A percentile compares a stretch with the other conserved stretches of the same genome.
These are phyloP conservation scores for Mortierella hygrophila DNA, from an alignment of 192 early-diverging fungal species.

Conservation along the genomic window DNA sequence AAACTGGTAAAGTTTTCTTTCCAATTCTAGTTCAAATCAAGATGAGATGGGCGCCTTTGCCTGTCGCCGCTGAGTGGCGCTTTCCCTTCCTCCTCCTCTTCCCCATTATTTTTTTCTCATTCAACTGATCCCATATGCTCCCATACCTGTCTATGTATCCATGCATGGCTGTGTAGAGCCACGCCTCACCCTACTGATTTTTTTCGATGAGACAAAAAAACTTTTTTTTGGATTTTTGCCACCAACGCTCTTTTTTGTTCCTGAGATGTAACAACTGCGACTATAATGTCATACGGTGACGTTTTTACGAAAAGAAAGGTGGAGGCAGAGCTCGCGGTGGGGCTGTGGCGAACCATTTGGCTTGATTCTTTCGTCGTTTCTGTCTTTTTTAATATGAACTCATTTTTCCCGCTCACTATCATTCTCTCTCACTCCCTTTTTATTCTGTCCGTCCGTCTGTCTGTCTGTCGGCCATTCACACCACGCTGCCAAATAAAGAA, in stretches of 20 bases:
- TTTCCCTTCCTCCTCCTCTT: neutral
- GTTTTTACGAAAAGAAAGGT: neutral
- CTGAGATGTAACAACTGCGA: neutral
- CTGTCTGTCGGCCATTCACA: neutral
- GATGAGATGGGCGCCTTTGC: neutral
- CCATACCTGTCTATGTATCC: neutral
- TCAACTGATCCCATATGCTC: neutral
- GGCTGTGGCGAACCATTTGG: no score
- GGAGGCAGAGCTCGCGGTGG: no score
- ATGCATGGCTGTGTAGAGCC: neutral
- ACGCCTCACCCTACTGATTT: neutral
- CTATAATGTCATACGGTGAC: neutral
- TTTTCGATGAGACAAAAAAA: neutral
- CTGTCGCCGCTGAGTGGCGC: neutral
- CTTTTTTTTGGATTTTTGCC: neutral
- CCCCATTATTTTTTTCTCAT: neutral
- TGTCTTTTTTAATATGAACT: neutral
- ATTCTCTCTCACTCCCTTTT: slow-evolving; percentile 6
- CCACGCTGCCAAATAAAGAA: neutral
- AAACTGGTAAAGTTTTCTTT: neutral
- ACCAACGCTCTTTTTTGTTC: neutral
- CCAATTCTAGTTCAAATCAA: slow-evolving; percentile 5
- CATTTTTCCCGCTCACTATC: neutral
- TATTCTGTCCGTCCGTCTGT: neutral
- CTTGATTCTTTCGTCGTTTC: no score